phyloP scores from a whole-genome alignment of 768 basidiomycete genomes.

The Asterophora lycoperdoides region DNA sequence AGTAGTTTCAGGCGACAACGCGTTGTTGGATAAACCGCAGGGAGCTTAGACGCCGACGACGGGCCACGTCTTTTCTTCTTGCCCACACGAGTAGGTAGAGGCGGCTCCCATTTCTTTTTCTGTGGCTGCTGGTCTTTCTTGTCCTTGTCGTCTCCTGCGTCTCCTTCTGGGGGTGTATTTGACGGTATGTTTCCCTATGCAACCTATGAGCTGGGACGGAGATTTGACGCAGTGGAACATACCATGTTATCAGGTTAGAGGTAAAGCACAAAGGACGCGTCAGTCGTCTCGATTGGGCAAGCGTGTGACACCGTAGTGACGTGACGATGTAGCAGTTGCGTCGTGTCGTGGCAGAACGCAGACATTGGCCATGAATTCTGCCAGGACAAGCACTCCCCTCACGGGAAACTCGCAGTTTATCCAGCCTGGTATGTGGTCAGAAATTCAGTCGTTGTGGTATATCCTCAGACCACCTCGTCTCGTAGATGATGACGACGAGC shows the following conservation, averaged over 20 bases:
- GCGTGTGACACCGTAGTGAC: conserved; percentile 25
- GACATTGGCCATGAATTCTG: conserved; percentile 33
- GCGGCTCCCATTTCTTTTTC: conserved; percentile 98
- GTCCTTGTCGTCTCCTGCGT: conserved; percentile 33
- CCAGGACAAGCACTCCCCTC: conserved; percentile 41
- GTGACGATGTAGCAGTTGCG: conserved; percentile 17
- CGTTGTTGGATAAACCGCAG: conserved; percentile 89
- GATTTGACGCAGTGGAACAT: conserved; percentile 2
- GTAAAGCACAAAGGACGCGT: conserved; percentile 41
- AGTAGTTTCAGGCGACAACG: conserved; percentile 92
- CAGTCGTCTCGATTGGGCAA: conserved; percentile 38
- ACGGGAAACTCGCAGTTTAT: conserved; percentile 74
- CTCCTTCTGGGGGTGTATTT: conserved; percentile 43
- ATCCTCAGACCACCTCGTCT: conserved; percentile 6
- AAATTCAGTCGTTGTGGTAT: not conserved
- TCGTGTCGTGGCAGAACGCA: conserved; percentile 15
- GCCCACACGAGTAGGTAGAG: conserved; percentile 92
- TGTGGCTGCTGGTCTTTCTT: conserved; percentile 52
- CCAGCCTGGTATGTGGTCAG: conserved; percentile 56
- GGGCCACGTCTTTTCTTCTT: conserved; percentile 98
- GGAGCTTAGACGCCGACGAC: conserved; percentile 84
- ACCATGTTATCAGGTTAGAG: conserved; percentile 21
- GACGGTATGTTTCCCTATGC: conserved; percentile 74
- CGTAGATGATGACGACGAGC: conserved; percentile 74
- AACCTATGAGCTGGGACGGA: not conserved